These are phyloP conservation scores for Pseudocercospora musae DNA, from an alignment of 2,329 filamentous ascomycete species.

Conservation along the genomic window DNA sequence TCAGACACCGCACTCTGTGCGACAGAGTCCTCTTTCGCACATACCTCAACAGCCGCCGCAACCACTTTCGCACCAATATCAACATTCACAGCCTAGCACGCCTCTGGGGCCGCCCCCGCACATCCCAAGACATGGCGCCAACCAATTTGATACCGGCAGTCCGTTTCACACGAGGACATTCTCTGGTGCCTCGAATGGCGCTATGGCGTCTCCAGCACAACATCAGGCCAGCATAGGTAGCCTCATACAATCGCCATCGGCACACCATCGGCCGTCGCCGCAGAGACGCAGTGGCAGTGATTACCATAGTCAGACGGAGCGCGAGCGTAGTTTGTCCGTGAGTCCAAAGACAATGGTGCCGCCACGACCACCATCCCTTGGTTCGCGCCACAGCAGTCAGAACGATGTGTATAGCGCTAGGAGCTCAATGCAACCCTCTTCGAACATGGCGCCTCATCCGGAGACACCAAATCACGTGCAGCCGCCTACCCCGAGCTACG, in stretches of 20 bases:
- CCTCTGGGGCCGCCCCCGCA: conserved; percentile 46
- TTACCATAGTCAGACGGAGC: conserved; percentile 56
- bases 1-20: conserved; percentile 32
- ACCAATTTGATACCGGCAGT: conserved; percentile 29
- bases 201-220: conserved; percentile 30
- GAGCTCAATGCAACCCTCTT: conserved; percentile 26
- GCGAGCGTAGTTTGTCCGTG: conserved; percentile 69
- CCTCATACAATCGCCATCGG: conserved; percentile 40
- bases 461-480: conserved; percentile 27
- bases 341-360: conserved; percentile 66
- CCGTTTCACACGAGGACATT: conserved; percentile 34
- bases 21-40: conserved; percentile 30
- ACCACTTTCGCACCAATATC: conserved; percentile 30
- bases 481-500: conserved; percentile 13
- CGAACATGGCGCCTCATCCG: conserved; percentile 19
- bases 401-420: conserved; percentile 30
- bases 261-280: conserved; percentile 26
- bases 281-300: conserved; percentile 29
- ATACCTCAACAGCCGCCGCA: conserved; percentile 27
- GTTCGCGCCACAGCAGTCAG: conserved; percentile 34
- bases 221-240: conserved; percentile 36
- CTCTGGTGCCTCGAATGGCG: conserved; percentile 33
- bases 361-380: conserved; percentile 29
- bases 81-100: conserved; percentile 48
- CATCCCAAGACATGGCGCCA: conserved; percentile 29